Conservation (phyloP, 805 yeast genomes). For the Kregervanrija delftensis region DNA sequence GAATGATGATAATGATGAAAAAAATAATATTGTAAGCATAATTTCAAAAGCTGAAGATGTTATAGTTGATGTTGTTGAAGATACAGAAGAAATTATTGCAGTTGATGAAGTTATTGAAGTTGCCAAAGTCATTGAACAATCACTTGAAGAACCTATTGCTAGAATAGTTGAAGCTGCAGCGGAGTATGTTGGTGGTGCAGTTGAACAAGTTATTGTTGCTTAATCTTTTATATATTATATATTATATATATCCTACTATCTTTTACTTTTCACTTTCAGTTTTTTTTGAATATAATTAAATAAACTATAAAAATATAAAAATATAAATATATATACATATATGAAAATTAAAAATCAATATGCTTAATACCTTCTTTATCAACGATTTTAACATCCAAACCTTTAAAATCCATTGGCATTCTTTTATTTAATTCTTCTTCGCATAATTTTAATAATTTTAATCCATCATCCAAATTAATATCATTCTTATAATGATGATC, state of each 20-base stretch:
- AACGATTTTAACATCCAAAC: constrained; percentile 35
- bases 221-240: constrained; percentile 1
- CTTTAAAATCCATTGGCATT: constrained; percentile 93
- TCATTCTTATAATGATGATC: constrained; percentile 85
- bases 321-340: background rate
- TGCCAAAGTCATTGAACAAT: background rate
- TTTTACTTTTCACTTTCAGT: background rate
- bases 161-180: constrained; percentile 2
- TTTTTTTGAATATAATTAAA: background rate
- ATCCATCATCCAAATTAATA: constrained; percentile 71
- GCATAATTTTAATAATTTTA: constrained; percentile 66
- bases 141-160: background rate
- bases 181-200: constrained; percentile 2
- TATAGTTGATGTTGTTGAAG: constrained; percentile 4
- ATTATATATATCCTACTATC: background rate
- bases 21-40: background rate
- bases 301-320: background rate
- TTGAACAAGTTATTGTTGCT: background rate
- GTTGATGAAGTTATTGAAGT: constrained; percentile 3
- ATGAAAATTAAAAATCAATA: constrained; percentile 9
- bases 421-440: constrained; percentile 72
- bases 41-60: constrained; percentile 5
- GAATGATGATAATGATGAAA: background rate
- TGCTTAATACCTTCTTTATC: constrained; percentile 29
- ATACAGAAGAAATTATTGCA: constrained; percentile 5